Evolutionary conservation across 1,284 basidiomycete species (phyloP), one percentile per base, ranked within the genome.

Genomic region (Porogramme epimiltina): DNA sequence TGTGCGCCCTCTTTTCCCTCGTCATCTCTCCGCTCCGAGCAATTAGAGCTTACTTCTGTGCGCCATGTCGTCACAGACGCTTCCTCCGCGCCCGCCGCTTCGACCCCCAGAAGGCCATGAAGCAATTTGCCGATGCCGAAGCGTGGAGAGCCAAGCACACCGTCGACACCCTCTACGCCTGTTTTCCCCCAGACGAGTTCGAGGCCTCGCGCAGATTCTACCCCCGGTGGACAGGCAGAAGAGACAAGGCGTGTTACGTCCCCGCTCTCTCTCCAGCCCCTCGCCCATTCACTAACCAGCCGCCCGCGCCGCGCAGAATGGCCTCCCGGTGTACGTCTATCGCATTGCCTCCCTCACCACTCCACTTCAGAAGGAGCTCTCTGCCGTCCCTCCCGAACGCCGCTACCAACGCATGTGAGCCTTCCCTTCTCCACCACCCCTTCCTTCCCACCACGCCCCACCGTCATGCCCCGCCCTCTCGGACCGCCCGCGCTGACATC

Each of bases 191-290:
- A 0, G 75, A 75, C 11, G 89, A 91, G 59, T 76, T 91, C 55
- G 81, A 85, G 63, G 63, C 64, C 22, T 68, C 81, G 3, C 80
- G 80, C 64, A 73, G 75, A 46, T 89, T 84, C 55, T 91, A 91
- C 70, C 87, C 89, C 2, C 76, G 85, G 31, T 91, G 87, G 87
- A 91, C 88, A 1, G 89, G 89, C 2, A 74, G 85, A 49, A 73
- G 88, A 62, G 85, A 90, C 64, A 88, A 84, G 73, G 88, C 66
- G 42, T 19, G 28, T 16, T 20, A 37, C 34, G 10, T 18, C 16
- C 38, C 28, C 28, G 31, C 15, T 22, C 23, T 3, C 8, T 22
- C 24, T 41, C 25, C 19, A 25, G 31, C 33, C 26, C n/a, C 25
- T 37, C 33, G 23, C 22, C 19, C 18, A 2, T 28, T 25, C 16